Evolutionary conservation across 2,329 filamentous ascomycete species (phyloP).

Genomic region (Colletotrichum sp.): DNA sequence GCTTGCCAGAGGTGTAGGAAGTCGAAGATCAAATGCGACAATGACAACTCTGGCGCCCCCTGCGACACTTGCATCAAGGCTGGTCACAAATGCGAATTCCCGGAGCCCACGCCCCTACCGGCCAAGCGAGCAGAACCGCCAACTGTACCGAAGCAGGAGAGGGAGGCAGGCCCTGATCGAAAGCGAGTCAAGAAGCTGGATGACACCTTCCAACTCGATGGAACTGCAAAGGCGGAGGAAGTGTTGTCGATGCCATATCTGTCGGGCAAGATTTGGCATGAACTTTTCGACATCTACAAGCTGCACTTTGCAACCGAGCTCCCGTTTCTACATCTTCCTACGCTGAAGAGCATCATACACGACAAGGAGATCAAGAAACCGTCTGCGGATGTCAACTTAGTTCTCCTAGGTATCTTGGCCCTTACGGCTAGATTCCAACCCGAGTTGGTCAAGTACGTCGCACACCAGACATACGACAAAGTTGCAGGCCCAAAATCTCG

Average conservation of each 20-base stretch:
- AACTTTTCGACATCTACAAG: slow-evolving; percentile 73
- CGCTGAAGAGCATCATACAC: slow-evolving; percentile 59
- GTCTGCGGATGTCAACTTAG: slow-evolving; percentile 56
- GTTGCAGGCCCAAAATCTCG: slow-evolving; percentile 37
- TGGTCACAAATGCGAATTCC: slow-evolving; percentile 76
- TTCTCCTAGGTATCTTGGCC: slow-evolving; percentile 71
- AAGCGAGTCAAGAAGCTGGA: slow-evolving; percentile 53
- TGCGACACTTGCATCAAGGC: slow-evolving; percentile 78
- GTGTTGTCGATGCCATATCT: slow-evolving; percentile 66
- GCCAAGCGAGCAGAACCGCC: slow-evolving; percentile 48
- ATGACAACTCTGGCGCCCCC: slow-evolving; percentile 59
- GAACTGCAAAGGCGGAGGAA: slow-evolving; percentile 54
- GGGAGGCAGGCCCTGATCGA: slow-evolving; percentile 50
- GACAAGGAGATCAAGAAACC: slow-evolving; percentile 39
- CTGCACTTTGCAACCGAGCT: slow-evolving; percentile 75
- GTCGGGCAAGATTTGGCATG: slow-evolving; percentile 69
- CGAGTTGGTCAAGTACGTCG: slow-evolving; percentile 61
- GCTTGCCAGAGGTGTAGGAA: slow-evolving; percentile 78
- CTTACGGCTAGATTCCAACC: slow-evolving; percentile 73
- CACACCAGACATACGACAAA: slow-evolving; percentile 36
- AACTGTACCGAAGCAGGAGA: slow-evolving; percentile 42
- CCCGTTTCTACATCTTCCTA: slow-evolving; percentile 72
- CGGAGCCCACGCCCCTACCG: slow-evolving; percentile 43
- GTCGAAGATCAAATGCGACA: slow-evolving; percentile 89
- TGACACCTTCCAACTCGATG: slow-evolving; percentile 44